Conservation (phyloP, 1,284 basidiomycete species). For the Hemileccinum hortonii region DNA sequence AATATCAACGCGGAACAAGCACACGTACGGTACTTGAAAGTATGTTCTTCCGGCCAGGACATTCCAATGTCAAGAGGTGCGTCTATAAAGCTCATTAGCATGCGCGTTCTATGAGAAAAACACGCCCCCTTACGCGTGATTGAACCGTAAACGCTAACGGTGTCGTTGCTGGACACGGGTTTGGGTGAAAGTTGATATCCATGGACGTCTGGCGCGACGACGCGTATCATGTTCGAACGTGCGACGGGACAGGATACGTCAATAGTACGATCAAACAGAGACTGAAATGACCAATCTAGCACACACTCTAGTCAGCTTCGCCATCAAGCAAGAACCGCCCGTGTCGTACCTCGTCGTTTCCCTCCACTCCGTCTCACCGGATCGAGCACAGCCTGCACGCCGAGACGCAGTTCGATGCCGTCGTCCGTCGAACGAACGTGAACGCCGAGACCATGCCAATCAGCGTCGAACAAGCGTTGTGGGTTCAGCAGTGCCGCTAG, state of each 20-base stretch:
- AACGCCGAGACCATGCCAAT: conserved; percentile 86
- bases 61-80: conserved; percentile 55
- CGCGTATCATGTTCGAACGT: conserved; percentile 49
- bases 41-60: conserved; percentile 50
- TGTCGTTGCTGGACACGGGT: conserved; percentile 35
- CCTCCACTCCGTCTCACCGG: conserved; percentile 59
- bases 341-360: conserved; percentile 53
- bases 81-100: conserved; percentile 11
- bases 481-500: conserved; percentile 85
- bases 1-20: neutral
- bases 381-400: conserved; percentile 82
- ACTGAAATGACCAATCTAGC: conserved; percentile 77
- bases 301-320: neutral
- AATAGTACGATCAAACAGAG: conserved; percentile 70
- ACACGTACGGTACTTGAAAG: conserved; percentile 58
- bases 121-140: conserved; percentile 39
- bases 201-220: conserved; percentile 45
- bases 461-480: conserved; percentile 81
- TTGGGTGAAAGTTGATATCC: conserved; percentile 52
- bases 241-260: conserved; percentile 63
- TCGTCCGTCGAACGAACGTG: conserved; percentile 49
- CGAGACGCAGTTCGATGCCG: conserved; percentile 67
- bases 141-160: conserved; percentile 50
- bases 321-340: neutral
- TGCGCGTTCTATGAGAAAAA: conserved; percentile 5